These are phyloP conservation scores for Colletotrichum eremochloae DNA, from an alignment of 2,329 filamentous ascomycete genomes.

Conservation along the genomic window DNA sequence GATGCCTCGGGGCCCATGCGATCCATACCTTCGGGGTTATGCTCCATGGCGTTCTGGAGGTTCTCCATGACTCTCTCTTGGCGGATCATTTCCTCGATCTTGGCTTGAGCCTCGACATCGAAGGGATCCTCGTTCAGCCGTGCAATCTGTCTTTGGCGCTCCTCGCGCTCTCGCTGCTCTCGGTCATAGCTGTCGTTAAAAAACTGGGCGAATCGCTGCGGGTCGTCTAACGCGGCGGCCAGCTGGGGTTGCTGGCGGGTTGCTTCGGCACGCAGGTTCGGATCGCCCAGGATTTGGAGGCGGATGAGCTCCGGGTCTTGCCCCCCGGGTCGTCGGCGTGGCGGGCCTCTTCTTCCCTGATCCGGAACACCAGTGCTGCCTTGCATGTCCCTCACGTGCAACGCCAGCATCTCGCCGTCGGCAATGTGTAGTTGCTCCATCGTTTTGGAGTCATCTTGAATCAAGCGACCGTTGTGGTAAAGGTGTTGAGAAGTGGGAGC, in stretches of 20 bases:
- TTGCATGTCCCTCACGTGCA: slow-evolving; percentile 78
- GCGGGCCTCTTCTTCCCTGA: slow-evolving; percentile 53
- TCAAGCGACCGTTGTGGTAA: slow-evolving; percentile 88
- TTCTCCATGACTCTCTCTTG: slow-evolving; percentile 96
- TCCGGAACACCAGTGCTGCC: slow-evolving; percentile 59
- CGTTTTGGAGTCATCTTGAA: slow-evolving; percentile 81
- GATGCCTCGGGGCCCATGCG: slow-evolving; percentile 44
- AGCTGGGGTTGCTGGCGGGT: slow-evolving; percentile 81
- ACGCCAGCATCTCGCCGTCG: slow-evolving; percentile 92
- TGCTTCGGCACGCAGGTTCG: slow-evolving; percentile 78
- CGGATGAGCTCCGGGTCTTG: slow-evolving; percentile 86
- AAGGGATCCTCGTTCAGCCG: slow-evolving; percentile 94
- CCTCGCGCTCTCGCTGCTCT: slow-evolving; percentile 78
- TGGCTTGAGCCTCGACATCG: slow-evolving; percentile 89
- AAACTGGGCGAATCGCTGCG: slow-evolving; percentile 80
- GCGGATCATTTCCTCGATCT: slow-evolving; percentile 97
- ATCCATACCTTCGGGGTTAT: slow-evolving; percentile 91
- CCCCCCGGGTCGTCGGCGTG: slow-evolving; percentile 51
- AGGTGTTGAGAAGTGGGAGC: slow-evolving; percentile 82
- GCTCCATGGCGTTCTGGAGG: slow-evolving; percentile 94
- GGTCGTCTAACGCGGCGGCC: slow-evolving; percentile 80
- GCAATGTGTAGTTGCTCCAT: slow-evolving; percentile 84
- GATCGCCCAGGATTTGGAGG: slow-evolving; percentile 85
- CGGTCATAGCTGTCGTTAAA: slow-evolving; percentile 76
- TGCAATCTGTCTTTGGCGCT: slow-evolving; percentile 86